Evolutionary conservation across 148 eudicot species (phyloP).

Genomic region (Rhododendron simsii): DNA sequence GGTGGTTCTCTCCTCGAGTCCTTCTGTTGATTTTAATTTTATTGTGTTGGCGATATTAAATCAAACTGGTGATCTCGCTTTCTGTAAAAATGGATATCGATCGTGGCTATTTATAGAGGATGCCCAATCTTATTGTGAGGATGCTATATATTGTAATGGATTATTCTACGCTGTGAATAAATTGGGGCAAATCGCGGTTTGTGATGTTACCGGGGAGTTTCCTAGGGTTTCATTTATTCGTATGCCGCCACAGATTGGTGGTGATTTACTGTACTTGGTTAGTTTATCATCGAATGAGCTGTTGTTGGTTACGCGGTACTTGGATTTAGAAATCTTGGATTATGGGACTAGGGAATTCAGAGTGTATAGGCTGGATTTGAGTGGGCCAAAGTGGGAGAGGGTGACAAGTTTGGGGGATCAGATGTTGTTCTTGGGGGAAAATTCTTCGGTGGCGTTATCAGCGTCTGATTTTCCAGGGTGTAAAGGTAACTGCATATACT

Average conservation of each 20-base stretch:
- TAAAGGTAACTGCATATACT: slow-evolving; percentile 58
- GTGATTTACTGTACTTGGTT: slow-evolving; percentile 68
- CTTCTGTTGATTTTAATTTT: slow-evolving; percentile 22
- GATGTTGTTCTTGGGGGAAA: slow-evolving; percentile 58
- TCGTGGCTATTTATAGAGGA: slow-evolving; percentile 47
- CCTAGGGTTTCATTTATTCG: slow-evolving; percentile 26
- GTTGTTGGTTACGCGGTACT: slow-evolving; percentile 38
- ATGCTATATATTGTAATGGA: slow-evolving; percentile 47
- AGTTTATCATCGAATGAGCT: slow-evolving; percentile 24
- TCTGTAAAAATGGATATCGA: slow-evolving; percentile 39
- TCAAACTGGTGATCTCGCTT: slow-evolving; percentile 47
- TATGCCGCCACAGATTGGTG: slow-evolving; percentile 23
- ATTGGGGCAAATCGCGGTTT: slow-evolving; percentile 43
- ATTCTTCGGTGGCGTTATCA: slow-evolving; percentile 49
- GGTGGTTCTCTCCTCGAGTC: slow-evolving; percentile 52
- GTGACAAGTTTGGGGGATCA: slow-evolving; percentile 43
- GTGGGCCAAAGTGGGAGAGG: slow-evolving; percentile 40
- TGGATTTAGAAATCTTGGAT: slow-evolving; percentile 30
- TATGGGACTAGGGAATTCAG: slow-evolving; percentile 41
- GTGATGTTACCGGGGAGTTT: slow-evolving; percentile 23
- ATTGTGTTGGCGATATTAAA: slow-evolving; percentile 44
- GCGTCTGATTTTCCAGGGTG: slow-evolving; percentile 51
- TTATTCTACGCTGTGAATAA: slow-evolving; percentile 56
- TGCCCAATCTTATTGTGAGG: slow-evolving; percentile 42
- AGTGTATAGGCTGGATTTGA: slow-evolving; percentile 40